Conservation (phyloP, 23 red algal species). For the Gracilariopsis chorda region DNA sequence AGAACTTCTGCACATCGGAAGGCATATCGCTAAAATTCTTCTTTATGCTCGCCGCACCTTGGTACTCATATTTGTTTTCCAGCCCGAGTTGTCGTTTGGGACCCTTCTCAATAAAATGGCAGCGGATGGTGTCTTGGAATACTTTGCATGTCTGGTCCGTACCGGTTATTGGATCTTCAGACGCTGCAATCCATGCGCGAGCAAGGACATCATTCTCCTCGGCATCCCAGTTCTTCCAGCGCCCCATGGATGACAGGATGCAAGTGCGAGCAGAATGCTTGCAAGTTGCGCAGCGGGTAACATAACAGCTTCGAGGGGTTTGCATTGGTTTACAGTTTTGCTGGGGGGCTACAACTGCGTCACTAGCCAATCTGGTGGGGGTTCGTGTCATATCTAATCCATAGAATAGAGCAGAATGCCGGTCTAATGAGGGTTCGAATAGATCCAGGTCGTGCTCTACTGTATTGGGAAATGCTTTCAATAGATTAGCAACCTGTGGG, state of each 20-base stretch:
- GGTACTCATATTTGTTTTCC: conserved; percentile 4
- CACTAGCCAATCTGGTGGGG: background rate
- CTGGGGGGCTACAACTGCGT: background rate
- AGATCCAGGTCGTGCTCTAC: background rate
- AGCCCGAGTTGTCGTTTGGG: background rate
- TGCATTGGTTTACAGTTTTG: background rate
- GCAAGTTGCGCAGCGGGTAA: no score
- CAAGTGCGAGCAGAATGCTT: no score
- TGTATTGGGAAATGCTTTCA: background rate
- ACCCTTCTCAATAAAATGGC: background rate
- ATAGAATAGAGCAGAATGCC: background rate
- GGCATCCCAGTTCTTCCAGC: background rate
- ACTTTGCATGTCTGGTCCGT: background rate
- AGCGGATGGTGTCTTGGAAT: background rate
- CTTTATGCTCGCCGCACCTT: background rate
- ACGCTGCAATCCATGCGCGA: background rate
- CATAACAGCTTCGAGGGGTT: background rate
- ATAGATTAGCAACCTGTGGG: background rate
- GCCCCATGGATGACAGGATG: conserved; percentile 6
- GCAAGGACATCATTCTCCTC: conserved; percentile 8
- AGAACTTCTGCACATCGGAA: conserved; percentile 15
- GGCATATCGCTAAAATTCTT: background rate
- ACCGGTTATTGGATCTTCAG: conserved; percentile 10
- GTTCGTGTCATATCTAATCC: background rate
- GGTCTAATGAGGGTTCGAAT: background rate